Conservation (phyloP, 2,329 filamentous ascomycete genomes). For the Diaporthe humulicola region DNA sequence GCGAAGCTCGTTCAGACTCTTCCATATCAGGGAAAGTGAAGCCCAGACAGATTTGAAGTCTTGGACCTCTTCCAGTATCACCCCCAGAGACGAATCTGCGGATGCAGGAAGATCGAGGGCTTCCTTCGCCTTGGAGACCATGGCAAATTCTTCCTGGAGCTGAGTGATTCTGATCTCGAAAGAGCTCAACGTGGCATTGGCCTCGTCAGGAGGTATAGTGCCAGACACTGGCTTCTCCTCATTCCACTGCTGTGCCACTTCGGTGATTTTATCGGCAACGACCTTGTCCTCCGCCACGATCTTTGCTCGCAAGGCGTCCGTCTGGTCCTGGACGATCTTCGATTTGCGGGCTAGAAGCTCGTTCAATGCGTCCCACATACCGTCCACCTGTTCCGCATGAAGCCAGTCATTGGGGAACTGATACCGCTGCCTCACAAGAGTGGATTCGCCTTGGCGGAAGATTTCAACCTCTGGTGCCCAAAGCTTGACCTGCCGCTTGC, state of each 20-base stretch:
- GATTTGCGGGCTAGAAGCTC: slow-evolving; percentile 93
- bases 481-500: slow-evolving; percentile 90
- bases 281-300: slow-evolving; percentile 94
- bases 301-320: slow-evolving; percentile 93
- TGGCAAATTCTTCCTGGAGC: slow-evolving; percentile 88
- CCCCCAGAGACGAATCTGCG: slow-evolving; percentile 83
- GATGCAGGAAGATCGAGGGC: slow-evolving; percentile 89
- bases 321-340: slow-evolving; percentile 96
- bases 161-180: slow-evolving; percentile 90
- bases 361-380: slow-evolving; percentile 93
- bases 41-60: slow-evolving; percentile 99
- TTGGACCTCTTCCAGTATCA: slow-evolving; percentile 93
- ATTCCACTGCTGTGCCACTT: slow-evolving; percentile 90
- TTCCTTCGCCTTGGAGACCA: slow-evolving; percentile 97
- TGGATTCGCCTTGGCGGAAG: slow-evolving; percentile 95
- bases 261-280: slow-evolving; percentile 87
- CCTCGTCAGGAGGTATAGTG: slow-evolving; percentile 89
- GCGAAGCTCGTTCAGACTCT: slow-evolving; percentile 91
- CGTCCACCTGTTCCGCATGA: slow-evolving; percentile 94
- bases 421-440: slow-evolving; percentile 90
- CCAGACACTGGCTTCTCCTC: slow-evolving; percentile 98
- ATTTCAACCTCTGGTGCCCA: slow-evolving; percentile 98
- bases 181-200: slow-evolving; percentile 82
- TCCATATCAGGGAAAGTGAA: slow-evolving; percentile 95
- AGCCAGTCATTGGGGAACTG: slow-evolving; percentile 96